Conservation (phyloP, 2,329 filamentous ascomycete genomes). For the Pseudogymnoascus sp. region DNA sequence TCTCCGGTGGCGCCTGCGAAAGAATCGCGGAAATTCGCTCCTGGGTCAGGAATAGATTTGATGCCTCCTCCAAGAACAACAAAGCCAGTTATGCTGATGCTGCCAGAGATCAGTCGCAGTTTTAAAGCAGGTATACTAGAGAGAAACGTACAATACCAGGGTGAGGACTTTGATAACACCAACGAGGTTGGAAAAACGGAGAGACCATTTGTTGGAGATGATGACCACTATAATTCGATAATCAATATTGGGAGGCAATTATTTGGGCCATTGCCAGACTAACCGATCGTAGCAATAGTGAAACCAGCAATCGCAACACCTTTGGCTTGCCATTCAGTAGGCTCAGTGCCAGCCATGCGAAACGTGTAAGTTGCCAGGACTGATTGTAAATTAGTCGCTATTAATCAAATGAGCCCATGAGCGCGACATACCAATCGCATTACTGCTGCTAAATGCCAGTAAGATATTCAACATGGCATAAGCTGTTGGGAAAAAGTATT, state of each 20-base stretch:
- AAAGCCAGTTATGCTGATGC: slow-evolving; percentile 50
- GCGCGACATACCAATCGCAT: slow-evolving; percentile 41
- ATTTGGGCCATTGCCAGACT: slow-evolving; percentile 20
- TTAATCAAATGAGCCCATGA: not conserved
- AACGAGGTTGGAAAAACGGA: slow-evolving; percentile 47
- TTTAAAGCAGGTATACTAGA: slow-evolving; percentile 4
- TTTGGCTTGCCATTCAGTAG: slow-evolving; percentile 56
- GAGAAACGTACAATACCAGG: slow-evolving; percentile 42
- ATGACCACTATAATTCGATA: slow-evolving; percentile 31
- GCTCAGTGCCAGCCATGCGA: slow-evolving; percentile 41
- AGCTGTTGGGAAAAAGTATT: slow-evolving; percentile 54
- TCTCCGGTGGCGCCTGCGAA: slow-evolving; percentile 40
- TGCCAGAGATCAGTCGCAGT: slow-evolving; percentile 9
- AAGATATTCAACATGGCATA: slow-evolving; percentile 57
- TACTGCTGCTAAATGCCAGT: slow-evolving; percentile 58
- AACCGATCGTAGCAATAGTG: slow-evolving; percentile 36
- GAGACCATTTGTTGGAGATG: slow-evolving; percentile 49
- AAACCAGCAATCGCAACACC: slow-evolving; percentile 51
- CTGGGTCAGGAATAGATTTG: slow-evolving; percentile 33
- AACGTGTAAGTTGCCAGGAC: slow-evolving; percentile 58
- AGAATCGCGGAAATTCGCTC: slow-evolving; percentile 45
- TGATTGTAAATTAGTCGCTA: slow-evolving; percentile 8
- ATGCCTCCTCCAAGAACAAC: slow-evolving; percentile 53
- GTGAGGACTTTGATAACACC: slow-evolving; percentile 53
- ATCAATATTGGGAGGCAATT: not conserved